Percentiles rank a stretch among this genome's conserved stretches.
Evolutionary conservation across 495 filamentous ascomycete genomes (phyloP).

Genomic region (Evansstolkia leycettana): DNA sequence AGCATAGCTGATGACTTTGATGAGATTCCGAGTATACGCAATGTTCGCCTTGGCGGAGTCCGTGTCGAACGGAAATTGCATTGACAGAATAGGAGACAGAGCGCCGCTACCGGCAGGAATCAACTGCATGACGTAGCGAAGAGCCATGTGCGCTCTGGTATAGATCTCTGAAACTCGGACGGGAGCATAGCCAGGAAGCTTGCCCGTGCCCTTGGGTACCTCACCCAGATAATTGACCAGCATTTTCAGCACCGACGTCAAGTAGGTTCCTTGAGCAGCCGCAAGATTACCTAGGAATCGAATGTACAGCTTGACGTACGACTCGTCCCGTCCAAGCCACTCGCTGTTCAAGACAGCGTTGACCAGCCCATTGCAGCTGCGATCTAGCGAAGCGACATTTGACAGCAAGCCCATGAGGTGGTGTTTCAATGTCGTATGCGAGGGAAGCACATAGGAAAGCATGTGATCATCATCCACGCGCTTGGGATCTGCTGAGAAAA

Average conservation of each 20-base stretch:
- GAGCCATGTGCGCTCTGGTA: slow-evolving; percentile 56
- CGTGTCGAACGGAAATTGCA: slow-evolving; percentile 61
- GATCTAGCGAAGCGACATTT: slow-evolving; percentile 56
- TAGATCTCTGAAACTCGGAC: slow-evolving; percentile 50
- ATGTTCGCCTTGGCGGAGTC: slow-evolving; percentile 61
- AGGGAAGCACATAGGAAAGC: slow-evolving; percentile 24
- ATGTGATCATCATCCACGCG: slow-evolving; percentile 30
- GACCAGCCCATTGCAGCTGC: slow-evolving; percentile 62
- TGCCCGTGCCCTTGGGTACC: slow-evolving; percentile 36
- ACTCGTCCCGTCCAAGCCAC: slow-evolving; percentile 77
- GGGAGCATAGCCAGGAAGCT: slow-evolving; percentile 44
- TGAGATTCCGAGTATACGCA: slow-evolving; percentile 66
- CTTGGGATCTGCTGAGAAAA: slow-evolving; percentile 42
- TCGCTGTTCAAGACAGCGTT: slow-evolving; percentile 56
- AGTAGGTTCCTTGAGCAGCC: slow-evolving; percentile 61
- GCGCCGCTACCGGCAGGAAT: slow-evolving; percentile 66
- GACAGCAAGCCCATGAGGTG: slow-evolving; percentile 71
- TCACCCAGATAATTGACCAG: slow-evolving; percentile 62
- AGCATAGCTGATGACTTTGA: slow-evolving; percentile 59
- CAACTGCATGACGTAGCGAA: slow-evolving; percentile 64
- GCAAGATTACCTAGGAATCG: slow-evolving; percentile 70
- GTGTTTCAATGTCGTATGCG: slow-evolving; percentile 46
- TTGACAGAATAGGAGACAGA: slow-evolving; percentile 48
- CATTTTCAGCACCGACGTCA: slow-evolving; percentile 57
- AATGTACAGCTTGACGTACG: slow-evolving; percentile 67